A percentile compares a stretch with the other conserved stretches of the same genome.
Evolutionary conservation across 352 stramenopile species (phyloP).

Genomic region (Phytophthora crassamura): DNA sequence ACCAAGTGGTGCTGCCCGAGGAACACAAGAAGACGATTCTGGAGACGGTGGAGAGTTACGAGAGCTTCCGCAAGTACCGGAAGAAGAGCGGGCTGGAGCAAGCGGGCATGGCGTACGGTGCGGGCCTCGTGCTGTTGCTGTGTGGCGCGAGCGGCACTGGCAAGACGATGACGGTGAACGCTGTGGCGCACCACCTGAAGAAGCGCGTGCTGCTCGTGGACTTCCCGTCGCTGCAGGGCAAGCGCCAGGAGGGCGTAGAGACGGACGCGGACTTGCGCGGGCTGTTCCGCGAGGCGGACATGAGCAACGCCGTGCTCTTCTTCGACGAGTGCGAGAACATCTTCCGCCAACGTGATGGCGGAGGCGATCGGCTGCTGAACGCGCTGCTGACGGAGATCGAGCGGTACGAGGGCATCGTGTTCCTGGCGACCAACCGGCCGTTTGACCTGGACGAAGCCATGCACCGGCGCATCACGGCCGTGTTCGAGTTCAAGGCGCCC

Average conservation of each 20-base stretch:
- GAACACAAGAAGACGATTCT: constrained; percentile 86
- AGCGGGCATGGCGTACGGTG: constrained; percentile 75
- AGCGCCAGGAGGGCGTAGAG: constrained; percentile 78
- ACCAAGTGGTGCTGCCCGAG: constrained; percentile 87
- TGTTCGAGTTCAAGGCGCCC: constrained; percentile 89
- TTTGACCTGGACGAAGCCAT: constrained; percentile 92
- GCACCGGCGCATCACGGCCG: constrained; percentile 89
- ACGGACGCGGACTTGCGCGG: constrained; percentile 82
- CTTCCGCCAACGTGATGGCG: constrained; percentile 85
- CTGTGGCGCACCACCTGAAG: constrained; percentile 82
- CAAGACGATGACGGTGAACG: constrained; percentile 93
- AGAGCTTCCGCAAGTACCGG: constrained; percentile 77
- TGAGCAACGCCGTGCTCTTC: constrained; percentile 91
- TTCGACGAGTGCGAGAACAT: constrained; percentile 92
- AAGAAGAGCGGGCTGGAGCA: constrained; percentile 84
- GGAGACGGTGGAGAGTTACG: constrained; percentile 84
- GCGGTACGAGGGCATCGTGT: constrained; percentile 89
- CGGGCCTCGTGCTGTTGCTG: constrained; percentile 80
- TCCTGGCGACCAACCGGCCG: constrained; percentile 88
- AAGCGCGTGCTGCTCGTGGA: constrained; percentile 91
- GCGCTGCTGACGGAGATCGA: constrained; percentile 91
- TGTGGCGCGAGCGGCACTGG: constrained; percentile 87
- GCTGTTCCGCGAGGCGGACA: constrained; percentile 88
- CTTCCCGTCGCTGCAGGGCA: constrained; percentile 86
- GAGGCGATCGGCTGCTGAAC: constrained; percentile 81